A percentile compares a stretch with the other conserved stretches of the same genome.
Evolutionary conservation across 495 filamentous ascomycete species (phyloP).

Genomic region (Podospora pseudoanserina): DNA sequence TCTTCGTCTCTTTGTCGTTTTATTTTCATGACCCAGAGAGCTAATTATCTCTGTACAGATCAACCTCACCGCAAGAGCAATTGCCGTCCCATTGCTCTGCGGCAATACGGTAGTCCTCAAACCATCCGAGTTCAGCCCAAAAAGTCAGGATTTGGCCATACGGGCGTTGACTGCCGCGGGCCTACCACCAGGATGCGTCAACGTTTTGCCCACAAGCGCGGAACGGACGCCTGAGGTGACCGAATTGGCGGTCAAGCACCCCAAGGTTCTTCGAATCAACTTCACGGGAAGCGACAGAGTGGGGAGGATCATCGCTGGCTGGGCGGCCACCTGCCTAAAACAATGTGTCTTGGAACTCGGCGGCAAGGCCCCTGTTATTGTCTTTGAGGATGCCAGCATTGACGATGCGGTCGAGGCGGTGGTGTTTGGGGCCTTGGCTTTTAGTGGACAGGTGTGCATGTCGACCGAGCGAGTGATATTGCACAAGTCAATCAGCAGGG

Average conservation of each 20-base stretch:
- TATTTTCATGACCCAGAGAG: not conserved
- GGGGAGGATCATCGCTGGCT: constrained; percentile 37
- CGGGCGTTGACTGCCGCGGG: constrained; percentile 63
- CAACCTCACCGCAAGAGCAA: constrained; percentile 57
- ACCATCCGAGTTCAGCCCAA: constrained; percentile 68
- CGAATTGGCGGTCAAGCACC: constrained; percentile 47
- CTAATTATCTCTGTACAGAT: constrained; percentile 30
- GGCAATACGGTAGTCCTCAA: constrained; percentile 79
- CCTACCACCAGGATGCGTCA: constrained; percentile 48
- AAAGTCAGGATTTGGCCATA: constrained; percentile 64
- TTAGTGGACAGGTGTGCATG: constrained; percentile 39
- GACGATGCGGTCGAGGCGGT: constrained; percentile 35
- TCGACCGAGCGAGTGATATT: constrained; percentile 36
- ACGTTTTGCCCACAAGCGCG: constrained; percentile 43
- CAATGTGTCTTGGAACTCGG: constrained; percentile 47
- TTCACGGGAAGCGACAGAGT: constrained; percentile 38
- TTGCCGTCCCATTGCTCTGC: constrained; percentile 63
- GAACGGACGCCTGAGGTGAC: constrained; percentile 45
- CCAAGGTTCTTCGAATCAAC: constrained; percentile 46
- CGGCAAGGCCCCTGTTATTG: constrained; percentile 35
- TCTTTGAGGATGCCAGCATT: constrained; percentile 35
- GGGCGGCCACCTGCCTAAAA: constrained; percentile 55
- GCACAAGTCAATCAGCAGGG: constrained; percentile 24
- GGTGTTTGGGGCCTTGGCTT: constrained; percentile 30
- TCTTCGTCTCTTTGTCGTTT: not conserved